Evolutionary conservation across 192 early-diverging fungal genomes (phyloP).

Genomic region (Coemansia sp.): DNA sequence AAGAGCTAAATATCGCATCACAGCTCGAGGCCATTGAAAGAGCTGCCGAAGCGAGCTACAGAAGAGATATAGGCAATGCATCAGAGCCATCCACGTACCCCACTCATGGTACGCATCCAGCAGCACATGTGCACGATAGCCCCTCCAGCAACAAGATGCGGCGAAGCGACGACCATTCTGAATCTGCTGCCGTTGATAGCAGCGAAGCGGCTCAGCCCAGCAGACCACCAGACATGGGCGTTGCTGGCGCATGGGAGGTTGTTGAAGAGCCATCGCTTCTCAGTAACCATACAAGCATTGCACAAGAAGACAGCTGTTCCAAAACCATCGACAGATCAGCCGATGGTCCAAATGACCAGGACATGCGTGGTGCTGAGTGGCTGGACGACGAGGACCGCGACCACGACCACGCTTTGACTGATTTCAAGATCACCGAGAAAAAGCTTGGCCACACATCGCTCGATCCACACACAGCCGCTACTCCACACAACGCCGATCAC

Average conservation of each 20-base stretch:
- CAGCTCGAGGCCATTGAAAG: slow-evolving; percentile 71
- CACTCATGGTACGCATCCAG: too few species aligned
- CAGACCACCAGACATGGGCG: slow-evolving; percentile 28
- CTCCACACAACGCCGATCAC: not conserved
- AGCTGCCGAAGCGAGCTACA: slow-evolving; percentile 39
- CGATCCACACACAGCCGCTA: not conserved
- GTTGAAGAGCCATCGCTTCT: slow-evolving; percentile 18
- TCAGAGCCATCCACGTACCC: not conserved
- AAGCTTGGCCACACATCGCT: slow-evolving; percentile 1
- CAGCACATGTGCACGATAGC: too few species aligned
- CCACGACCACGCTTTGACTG: not conserved
- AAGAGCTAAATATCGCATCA: slow-evolving; percentile 58
- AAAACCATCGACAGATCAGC: not conserved
- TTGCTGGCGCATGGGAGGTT: slow-evolving; percentile 47
- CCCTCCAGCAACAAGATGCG: too few species aligned
- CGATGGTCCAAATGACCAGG: not conserved
- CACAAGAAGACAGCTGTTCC: not conserved
- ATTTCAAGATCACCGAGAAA: slow-evolving; percentile 46
- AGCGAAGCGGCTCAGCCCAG: not conserved
- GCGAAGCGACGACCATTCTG: not conserved
- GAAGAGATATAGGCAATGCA: slow-evolving; percentile 20
- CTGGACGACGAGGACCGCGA: slow-evolving; percentile 34
- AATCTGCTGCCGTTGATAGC: not conserved
- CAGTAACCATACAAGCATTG: not conserved
- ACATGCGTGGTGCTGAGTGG: slow-evolving; percentile 27